Evolutionary conservation across 805 yeast species (phyloP).

Genomic region (Saccharomycopsis guyanensis): DNA sequence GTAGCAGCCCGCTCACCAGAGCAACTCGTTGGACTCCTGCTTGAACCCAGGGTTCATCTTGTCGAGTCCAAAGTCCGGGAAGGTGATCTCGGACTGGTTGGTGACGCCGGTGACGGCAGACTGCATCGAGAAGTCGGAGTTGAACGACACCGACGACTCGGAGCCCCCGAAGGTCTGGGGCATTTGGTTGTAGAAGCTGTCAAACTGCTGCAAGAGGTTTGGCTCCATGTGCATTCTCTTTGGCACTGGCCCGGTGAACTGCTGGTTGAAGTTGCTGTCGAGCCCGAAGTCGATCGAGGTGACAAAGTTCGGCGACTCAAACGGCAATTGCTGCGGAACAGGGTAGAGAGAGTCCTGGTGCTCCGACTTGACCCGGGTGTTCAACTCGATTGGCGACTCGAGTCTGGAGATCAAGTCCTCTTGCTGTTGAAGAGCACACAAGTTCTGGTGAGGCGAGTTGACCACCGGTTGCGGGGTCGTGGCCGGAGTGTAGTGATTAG

Average conservation of each 20-base stretch:
- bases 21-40: background rate
- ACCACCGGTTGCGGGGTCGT: background rate
- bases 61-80: background rate
- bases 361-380: background rate
- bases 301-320: background rate
- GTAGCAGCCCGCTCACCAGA: too few species aligned
- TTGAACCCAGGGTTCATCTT: background rate
- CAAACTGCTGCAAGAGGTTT: conserved; percentile 3
- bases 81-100: background rate
- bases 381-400: conserved; percentile 20
- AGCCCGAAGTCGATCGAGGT: background rate
- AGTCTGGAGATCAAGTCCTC: conserved; percentile 17
- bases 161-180: background rate
- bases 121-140: conserved; percentile 7
- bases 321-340: background rate
- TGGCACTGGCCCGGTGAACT: conserved; percentile 5
- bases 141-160: conserved; percentile 7
- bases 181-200: background rate
- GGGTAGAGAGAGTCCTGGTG: background rate
- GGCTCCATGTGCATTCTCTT: conserved; percentile 7
- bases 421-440: conserved; percentile 13
- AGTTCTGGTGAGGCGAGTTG: conserved; percentile 2
- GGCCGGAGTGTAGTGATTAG: background rate
- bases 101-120: background rate
- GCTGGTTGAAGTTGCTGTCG: background rate